Evolutionary conservation across 139 green algal species (phyloP).

Genomic region (Edaphochlamys debaryana): DNA sequence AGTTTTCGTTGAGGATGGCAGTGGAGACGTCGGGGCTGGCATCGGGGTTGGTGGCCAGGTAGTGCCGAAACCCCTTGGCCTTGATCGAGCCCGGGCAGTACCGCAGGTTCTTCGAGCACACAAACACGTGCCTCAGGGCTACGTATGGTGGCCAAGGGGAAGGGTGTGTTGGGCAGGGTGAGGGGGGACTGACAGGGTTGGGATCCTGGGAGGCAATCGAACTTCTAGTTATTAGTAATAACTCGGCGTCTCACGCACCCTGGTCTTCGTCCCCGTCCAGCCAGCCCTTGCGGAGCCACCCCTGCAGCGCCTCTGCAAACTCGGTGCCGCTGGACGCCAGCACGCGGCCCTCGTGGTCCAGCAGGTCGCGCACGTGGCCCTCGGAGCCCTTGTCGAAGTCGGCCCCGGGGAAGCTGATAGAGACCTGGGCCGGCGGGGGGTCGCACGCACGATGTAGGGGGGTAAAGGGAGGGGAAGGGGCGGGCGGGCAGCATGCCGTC

Average conservation of each 20-base stretch:
- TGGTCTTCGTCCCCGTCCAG: neutral
- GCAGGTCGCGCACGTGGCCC: slow-evolving; percentile 8
- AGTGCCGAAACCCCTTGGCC: slow-evolving; percentile 13
- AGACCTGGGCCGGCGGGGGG: neutral
- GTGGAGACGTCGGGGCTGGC: neutral
- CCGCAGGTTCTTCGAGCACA: slow-evolving; percentile 28
- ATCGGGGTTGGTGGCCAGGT: no score
- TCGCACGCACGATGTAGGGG: no score
- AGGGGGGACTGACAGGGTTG: no score
- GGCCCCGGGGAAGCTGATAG: slow-evolving; percentile 35
- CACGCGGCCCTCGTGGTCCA: neutral
- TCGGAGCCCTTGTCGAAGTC: slow-evolving; percentile 40
- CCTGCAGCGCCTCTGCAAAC: slow-evolving; percentile 30
- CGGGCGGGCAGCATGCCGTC: neutral
- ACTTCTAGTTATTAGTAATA: no score
- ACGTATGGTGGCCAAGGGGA: neutral
- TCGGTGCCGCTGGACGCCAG: slow-evolving; percentile 29
- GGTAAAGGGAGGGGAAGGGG: neutral
- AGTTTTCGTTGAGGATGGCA: slow-evolving; percentile 36
- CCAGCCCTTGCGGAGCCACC: slow-evolving; percentile 6
- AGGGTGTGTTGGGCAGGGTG: neutral
- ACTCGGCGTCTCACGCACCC: slow-evolving; percentile 14
- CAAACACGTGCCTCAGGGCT: slow-evolving; percentile 28
- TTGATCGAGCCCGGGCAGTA: slow-evolving; percentile 7
- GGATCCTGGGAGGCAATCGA: no score